Base-by-base conservation (phyloP, 495 filamentous ascomycete genomes). In the Penicillium odoratum region DNA sequence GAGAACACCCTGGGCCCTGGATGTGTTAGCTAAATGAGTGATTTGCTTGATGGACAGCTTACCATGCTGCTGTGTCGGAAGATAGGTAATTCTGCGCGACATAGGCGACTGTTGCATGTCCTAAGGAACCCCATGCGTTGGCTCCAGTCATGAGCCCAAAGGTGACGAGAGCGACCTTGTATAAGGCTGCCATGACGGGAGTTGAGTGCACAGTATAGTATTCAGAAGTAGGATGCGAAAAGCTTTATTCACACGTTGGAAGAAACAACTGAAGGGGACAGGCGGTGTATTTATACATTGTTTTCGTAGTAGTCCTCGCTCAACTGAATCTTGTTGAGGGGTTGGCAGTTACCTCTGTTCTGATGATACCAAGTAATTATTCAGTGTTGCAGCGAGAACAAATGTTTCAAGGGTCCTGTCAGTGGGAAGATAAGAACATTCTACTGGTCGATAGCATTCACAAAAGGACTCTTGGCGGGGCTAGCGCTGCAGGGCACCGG, bases 101-200 rank as follows among this genome's bases (percentile, higher is more conserved):
- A 60, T 83, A 85, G 26, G 79, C 85, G 7, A 86, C 77, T 1
- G 85, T 84, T 53, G 83, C 77, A 58, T 88, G 85, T 52, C 85
- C 85, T 44, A 88, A 59, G 5, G 62, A 61, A 29, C 83, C 83
- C 83, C 83, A 86, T 30, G 81, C 82, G 38, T 58, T 58, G 15
- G 56, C 66, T 5, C 64, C 64, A 8, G 51, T 59, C 7, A 45
- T 11, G 3, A 45, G 33, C 0, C 64, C 61, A 3, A 67, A 47
- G 8, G 54, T 33, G 18, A 67, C 33, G 2, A 69, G 40, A 26
- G 56, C 61, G 36, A 58, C 6, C 0, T 55, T 45, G 4, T 25
- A 40, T 0, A 53, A 16, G 8, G 46, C 16, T 11, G 26, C 46
- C 46, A 48, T 48, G 15, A 16, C 3, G 1, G 11, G 11, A 15